Percentiles rank a stretch among this genome's conserved stretches.
Evolutionary conservation across 352 stramenopile species (phyloP).

Genomic region (Phytophthora meadii): DNA sequence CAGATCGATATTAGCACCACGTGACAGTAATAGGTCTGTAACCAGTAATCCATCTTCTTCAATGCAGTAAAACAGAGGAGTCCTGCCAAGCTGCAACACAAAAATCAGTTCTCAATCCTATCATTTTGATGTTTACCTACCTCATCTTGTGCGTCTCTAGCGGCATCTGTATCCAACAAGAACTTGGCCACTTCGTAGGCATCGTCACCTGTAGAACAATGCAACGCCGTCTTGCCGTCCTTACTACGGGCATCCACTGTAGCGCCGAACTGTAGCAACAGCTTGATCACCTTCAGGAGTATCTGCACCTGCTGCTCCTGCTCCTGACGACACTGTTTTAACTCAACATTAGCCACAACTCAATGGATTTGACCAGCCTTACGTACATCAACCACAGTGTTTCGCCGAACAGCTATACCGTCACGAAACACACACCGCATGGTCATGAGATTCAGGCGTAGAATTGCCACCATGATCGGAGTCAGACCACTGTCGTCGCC

Average conservation of each 20-base stretch:
- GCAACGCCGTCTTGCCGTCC: conserved; percentile 37
- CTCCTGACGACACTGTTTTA: conserved; percentile 29
- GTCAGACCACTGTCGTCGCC: conserved; percentile 29
- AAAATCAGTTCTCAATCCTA: background rate
- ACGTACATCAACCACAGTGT: conserved; percentile 32
- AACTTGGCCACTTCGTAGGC: conserved; percentile 33
- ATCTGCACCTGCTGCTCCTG: conserved; percentile 8
- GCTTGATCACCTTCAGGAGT: conserved; percentile 10
- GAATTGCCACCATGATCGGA: conserved; percentile 35
- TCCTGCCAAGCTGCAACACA: conserved; percentile 24
- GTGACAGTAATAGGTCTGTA: conserved; percentile 30
- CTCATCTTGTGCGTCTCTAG: conserved; percentile 21
- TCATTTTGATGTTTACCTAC: conserved; percentile 5
- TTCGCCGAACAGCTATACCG: conserved; percentile 19
- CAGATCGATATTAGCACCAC: conserved; percentile 25
- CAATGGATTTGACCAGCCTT: background rate
- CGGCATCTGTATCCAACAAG: conserved; percentile 20
- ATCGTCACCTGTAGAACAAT: conserved; percentile 31
- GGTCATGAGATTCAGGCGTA: conserved; percentile 31
- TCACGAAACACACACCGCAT: conserved; percentile 35
- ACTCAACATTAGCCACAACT: background rate
- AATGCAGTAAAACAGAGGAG: conserved; percentile 36
- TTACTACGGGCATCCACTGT: conserved; percentile 20
- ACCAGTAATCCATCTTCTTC: conserved; percentile 33
- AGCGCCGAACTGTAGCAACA: conserved; percentile 18